phyloP scores from a whole-genome alignment of 2,329 filamentous ascomycete genomes.

The Aphanocladium album region DNA sequence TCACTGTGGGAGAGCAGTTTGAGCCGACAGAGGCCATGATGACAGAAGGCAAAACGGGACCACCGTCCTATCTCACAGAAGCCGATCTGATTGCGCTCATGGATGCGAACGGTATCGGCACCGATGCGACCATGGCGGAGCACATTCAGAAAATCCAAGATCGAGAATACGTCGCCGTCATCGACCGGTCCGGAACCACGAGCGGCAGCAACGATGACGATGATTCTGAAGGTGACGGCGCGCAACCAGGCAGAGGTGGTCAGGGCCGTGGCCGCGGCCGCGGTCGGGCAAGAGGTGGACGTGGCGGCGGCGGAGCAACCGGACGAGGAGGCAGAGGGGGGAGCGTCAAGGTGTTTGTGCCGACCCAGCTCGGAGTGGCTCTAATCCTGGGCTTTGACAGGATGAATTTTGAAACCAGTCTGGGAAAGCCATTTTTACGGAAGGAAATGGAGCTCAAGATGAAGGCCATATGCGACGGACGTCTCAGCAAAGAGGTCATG shows the following conservation, averaged over 20 bases:
- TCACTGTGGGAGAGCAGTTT: constrained; percentile 74
- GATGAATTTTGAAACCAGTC: constrained; percentile 86
- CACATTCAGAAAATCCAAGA: constrained; percentile 96
- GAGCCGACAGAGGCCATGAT: constrained; percentile 86
- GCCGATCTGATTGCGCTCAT: constrained; percentile 93
- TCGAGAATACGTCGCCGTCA: constrained; percentile 74
- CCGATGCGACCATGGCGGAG: constrained; percentile 98
- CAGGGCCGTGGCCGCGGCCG: constrained; percentile 44
- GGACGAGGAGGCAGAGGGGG: constrained; percentile 41
- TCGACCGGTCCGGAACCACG: constrained; percentile 36
- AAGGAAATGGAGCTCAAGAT: constrained; percentile 98
- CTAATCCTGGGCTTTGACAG: constrained; percentile 92
- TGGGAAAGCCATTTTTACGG: constrained; percentile 91
- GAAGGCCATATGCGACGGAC: constrained; percentile 92
- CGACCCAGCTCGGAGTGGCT: constrained; percentile 84
- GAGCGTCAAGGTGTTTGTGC: constrained; percentile 79
- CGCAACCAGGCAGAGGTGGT: constrained; percentile 32
- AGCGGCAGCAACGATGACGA: constrained; percentile 35
- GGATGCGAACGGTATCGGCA: constrained; percentile 98
- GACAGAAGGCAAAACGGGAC: constrained; percentile 80
- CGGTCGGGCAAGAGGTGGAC: constrained; percentile 32
- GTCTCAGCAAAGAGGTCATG: constrained; percentile 66
- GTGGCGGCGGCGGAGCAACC: constrained; percentile 37
- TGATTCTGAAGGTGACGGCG: background rate
- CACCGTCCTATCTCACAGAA: constrained; percentile 86